Base-by-base conservation (phyloP, 1,284 basidiomycete genomes). In the Heterobasidion parviporum region DNA sequence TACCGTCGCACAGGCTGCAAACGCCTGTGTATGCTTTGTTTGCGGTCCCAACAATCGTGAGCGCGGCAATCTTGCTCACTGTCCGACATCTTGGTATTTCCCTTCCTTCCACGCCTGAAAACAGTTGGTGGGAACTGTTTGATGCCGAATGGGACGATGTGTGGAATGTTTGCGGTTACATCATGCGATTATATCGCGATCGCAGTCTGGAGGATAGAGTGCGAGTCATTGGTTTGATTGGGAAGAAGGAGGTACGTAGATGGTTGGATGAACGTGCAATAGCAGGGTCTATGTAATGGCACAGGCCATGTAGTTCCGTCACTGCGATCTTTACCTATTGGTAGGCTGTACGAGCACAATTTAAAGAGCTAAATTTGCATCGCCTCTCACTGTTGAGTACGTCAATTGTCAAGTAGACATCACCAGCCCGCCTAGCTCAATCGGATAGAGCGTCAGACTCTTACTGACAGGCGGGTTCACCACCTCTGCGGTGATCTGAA, bases 21-120 rank as follows among this genome's bases (percentile, higher is more conserved):
- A 94, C 95, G 1, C 90, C 93, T 0, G 86, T 95, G 0, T 95
- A 95, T 67, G 87, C 91, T 0, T 71, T 94, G 2, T 94, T 94
- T 63, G 83, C 91, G 12, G 82, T 95, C 5, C 92, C 93, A 8
- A 89, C 89, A 1, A 87, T 98, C 32, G 93, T 95, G 34, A 87
- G 89, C 65, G 88, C 92, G 0, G 82, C 89, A 2, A 94, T 96
- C 55, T 74, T 92, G 43, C 81, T 95, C 44, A 79, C 89, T 0
- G 80, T 81, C 8, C 81, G 91, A 5, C 77, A 87, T 52, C 70
- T 87, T 10, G 74, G 73, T n/a, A 82, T 94, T 26, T 69, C 89
- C 0, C 75, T 95, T 1, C 92, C 92, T 0, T 81, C 82, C 1
- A 72, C 77, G n/a, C 74, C 81, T 15, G 77, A 80, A 1, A 76